Percentiles rank a stretch among this genome's conserved stretches.
phyloP scores from a whole-genome alignment of 805 yeast genomes.

The Monosporozyma yasuniensis region DNA sequence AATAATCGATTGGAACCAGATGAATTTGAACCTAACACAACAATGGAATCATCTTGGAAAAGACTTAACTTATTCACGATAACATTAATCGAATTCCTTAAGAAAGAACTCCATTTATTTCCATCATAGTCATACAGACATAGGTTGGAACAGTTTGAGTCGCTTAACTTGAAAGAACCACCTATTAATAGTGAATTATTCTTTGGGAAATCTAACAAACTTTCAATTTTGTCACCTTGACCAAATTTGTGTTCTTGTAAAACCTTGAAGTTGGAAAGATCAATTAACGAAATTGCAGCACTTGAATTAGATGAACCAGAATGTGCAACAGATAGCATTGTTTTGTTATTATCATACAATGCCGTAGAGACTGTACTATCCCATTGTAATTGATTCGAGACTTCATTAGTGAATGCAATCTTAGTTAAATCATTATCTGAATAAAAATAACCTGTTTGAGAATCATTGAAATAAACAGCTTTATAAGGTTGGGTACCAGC shows the following conservation, averaged over 20 bases:
- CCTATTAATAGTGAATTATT: constrained; percentile 46
- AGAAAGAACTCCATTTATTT: constrained; percentile 43
- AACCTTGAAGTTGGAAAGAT: constrained; percentile 40
- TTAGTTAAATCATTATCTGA: not conserved
- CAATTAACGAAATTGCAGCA: constrained; percentile 13
- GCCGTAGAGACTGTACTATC: constrained; percentile 16
- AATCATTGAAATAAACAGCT: constrained; percentile 25
- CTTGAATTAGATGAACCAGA: not conserved
- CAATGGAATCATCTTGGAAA: constrained; percentile 30
- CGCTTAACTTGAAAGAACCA: constrained; percentile 60
- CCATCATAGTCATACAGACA: constrained; percentile 55
- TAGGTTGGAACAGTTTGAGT: constrained; percentile 48
- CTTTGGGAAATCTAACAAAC: constrained; percentile 33
- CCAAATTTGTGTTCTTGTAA: constrained; percentile 18
- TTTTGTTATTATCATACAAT: constrained; percentile 20
- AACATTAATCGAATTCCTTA: constrained; percentile 38
- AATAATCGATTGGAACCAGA: constrained; percentile 38
- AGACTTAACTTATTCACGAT: constrained; percentile 47
- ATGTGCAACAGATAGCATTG: constrained; percentile 15
- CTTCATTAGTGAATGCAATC: not conserved
- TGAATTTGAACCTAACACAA: constrained; percentile 39
- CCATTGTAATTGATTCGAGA: constrained; percentile 11
- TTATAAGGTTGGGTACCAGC: constrained; percentile 13
- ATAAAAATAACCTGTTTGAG: not conserved
- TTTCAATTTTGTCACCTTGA: constrained; percentile 4